phyloP scores from a whole-genome alignment of 176 grass and related monocot genomes.

The Paspalum vaginatum region DNA sequence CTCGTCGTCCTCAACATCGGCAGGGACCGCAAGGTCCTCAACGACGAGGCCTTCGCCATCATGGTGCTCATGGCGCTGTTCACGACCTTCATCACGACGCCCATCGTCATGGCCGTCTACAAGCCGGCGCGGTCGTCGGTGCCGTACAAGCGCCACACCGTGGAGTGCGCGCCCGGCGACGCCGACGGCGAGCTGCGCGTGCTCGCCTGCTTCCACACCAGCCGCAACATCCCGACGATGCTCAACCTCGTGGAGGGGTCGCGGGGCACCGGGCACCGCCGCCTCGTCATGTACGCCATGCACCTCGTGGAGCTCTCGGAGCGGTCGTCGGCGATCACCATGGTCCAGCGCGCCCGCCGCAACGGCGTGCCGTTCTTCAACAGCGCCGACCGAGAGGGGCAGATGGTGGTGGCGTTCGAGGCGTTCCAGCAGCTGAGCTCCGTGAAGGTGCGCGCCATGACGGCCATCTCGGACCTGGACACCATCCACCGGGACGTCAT shows the following conservation, averaged over 20 bases:
- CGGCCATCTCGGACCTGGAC: constrained; percentile 69
- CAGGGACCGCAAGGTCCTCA: constrained; percentile 69
- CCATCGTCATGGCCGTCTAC: constrained; percentile 79
- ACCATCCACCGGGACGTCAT: constrained; percentile 84
- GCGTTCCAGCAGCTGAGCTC: constrained; percentile 74
- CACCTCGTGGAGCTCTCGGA: constrained; percentile 85
- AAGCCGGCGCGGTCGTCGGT: constrained; percentile 56
- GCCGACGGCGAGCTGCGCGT: constrained; percentile 56
- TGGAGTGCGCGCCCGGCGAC: constrained; percentile 29
- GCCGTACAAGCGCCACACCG: constrained; percentile 71
- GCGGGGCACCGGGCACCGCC: constrained; percentile 43
- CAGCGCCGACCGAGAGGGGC: constrained; percentile 17
- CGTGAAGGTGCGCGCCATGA: constrained; percentile 66
- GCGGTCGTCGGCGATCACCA: constrained; percentile 67
- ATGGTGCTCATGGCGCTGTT: constrained; percentile 83
- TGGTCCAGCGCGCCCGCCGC: constrained; percentile 66
- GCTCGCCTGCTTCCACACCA: constrained; percentile 80
- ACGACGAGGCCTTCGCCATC: constrained; percentile 78
- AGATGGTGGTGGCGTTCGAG: constrained; percentile 84
- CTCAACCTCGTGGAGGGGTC: constrained; percentile 82
- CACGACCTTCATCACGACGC: constrained; percentile 84
- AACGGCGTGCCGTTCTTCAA: constrained; percentile 74
- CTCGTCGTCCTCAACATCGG: constrained; percentile 89
- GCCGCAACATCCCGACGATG: constrained; percentile 64
- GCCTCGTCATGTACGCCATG: constrained; percentile 69